These are phyloP conservation scores for Fraxinus dipetala DNA, from an alignment of 305 asterid genomes.

Conservation along the genomic window DNA sequence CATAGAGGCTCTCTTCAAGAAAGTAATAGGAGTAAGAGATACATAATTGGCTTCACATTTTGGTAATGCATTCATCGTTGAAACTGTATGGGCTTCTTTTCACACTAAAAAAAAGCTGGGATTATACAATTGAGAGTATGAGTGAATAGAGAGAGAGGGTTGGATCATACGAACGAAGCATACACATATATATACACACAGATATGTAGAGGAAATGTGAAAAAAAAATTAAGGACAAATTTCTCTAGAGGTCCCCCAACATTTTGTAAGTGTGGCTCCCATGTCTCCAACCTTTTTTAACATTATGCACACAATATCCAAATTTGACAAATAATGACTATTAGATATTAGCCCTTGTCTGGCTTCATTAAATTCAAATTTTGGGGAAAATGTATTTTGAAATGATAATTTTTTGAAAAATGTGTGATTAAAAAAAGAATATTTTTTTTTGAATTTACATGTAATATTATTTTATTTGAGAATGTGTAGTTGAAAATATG, in stretches of 20 bases:
- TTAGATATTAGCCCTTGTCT: no score
- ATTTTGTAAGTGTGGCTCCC: not conserved
- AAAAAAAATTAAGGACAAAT: not conserved
- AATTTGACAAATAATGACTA: no score
- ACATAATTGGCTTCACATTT: conserved; percentile 50
- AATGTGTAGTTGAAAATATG: no score
- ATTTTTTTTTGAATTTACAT: no score
- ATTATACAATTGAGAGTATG: not conserved
- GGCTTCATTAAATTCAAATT: no score
- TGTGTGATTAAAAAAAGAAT: no score
- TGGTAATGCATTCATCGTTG: conserved; percentile 38
- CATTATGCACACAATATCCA: no score
- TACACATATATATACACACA: not conserved
- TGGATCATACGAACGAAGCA: not conserved
- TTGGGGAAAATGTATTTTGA: no score
- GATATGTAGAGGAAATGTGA: not conserved
- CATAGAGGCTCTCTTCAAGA: conserved; percentile 44
- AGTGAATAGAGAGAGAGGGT: not conserved
- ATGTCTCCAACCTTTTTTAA: not conserved
- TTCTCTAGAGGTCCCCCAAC: not conserved
- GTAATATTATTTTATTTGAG: no score
- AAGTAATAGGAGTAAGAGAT: conserved; percentile 52
- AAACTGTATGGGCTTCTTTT: not conserved
- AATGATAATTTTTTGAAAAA: no score
- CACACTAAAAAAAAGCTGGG: not conserved